Evolutionary conservation across 2,329 filamentous ascomycete species (phyloP), one percentile per base, ranked within the genome.

Genomic region (Exserohilum turcica): DNA sequence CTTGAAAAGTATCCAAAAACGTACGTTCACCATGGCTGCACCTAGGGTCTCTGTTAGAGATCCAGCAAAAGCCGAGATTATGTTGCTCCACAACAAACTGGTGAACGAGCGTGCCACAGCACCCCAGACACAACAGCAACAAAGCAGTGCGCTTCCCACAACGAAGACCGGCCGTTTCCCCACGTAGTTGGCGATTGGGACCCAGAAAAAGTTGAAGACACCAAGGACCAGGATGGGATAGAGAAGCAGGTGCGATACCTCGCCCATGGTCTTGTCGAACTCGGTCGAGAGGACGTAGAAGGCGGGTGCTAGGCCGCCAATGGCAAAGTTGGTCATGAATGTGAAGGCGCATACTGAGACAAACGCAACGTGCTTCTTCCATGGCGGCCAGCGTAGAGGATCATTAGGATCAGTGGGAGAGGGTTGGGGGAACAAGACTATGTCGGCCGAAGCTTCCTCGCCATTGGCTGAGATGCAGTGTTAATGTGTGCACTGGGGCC

Each of bases 171-270:
- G 78, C 5, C 80, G 68, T 57, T 81, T 77, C 9, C 80, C 79
- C 48, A 79, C 77, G 51, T 76, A 78, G 19, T 76, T 78, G 46
- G 77, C 74, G 8, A 81, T 57, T 12, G 79, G 79, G 5, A 81
- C 78, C 79, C 78, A 81, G 60, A 81, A 72, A 70, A 82, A 82
- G 59, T 82, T 82, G 63, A 79, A 80, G 27, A 79, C 75, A 1
- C 80, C 79, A 2, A 82, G 74, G 1, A 79, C 74, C 3, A 82
- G 66, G 56, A 82, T 79, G 1, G 73, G 74, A 63, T 71, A 76
- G 10, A 74, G 59, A 1, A 77, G 66, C 1, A 77, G 57, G 18
- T 67, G 68, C 13, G 75, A 77, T 2, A 79, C 77, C 45, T 80
- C 74, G 5, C 75, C 78, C 65, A 74, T 71, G 2, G 75, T 70